A percentile compares a stretch with the other conserved stretches of the same genome.
Evolutionary conservation across 202 grass and related monocot species (phyloP).

Genomic region (Zizania palustris): DNA sequence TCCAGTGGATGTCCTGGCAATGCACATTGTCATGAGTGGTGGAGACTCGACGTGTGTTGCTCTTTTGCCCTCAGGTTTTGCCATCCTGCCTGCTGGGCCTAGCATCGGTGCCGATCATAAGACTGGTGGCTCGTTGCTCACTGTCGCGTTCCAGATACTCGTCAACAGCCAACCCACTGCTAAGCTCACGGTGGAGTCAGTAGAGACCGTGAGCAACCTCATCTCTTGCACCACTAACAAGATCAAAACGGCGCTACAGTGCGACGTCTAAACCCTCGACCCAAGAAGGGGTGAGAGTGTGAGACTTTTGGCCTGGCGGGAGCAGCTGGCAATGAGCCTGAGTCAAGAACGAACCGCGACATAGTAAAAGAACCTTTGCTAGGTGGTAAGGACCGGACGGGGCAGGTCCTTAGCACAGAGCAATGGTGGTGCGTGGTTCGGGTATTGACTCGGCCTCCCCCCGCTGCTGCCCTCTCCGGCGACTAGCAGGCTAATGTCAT

Average conservation of each 20-base stretch:
- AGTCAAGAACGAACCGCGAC: conserved; percentile 99
- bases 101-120: conserved; percentile 8
- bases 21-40: conserved; percentile 82
- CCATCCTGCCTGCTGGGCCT: conserved; percentile 58
- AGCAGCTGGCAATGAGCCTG: conserved; percentile 32
- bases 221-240: conserved; percentile 90
- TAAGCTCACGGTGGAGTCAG: conserved; percentile 82
- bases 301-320: conserved; percentile 10
- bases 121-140: conserved; percentile 60
- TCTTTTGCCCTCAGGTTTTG: conserved; percentile 80
- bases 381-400: conserved; percentile 53
- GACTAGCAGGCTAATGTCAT: no score
- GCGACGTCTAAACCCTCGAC: conserved; percentile 35
- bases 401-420: conserved; percentile 58
- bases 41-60: conserved; percentile 68
- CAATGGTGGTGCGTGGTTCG: conserved; percentile 99
- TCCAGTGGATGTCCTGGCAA: conserved; percentile 82
- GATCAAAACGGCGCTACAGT: conserved; percentile 75
- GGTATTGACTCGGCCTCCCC: conserved; percentile 78
- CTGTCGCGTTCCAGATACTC: conserved; percentile 90
- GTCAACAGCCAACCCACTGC: conserved; percentile 81
- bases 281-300: neutral
- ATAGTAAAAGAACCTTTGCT: conserved; percentile 62
- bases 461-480: conserved; percentile 1
- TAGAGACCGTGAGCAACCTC: conserved; percentile 72